Base-by-base conservation (phyloP, 108 stramenopile species). In the Stephanodiscus triporus region DNA sequence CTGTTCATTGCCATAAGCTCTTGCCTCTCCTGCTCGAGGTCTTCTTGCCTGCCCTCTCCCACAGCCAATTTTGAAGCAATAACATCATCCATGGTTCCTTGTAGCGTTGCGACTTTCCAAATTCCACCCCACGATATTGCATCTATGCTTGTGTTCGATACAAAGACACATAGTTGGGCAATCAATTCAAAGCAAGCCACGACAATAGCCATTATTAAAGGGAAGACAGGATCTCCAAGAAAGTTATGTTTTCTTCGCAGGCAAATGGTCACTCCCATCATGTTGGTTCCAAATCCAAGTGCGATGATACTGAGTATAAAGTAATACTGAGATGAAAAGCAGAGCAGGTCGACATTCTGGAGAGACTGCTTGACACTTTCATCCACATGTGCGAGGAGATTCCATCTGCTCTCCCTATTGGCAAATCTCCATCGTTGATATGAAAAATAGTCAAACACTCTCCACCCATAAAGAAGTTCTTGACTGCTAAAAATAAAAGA, bases 51-150 rank as follows among this genome's bases (percentile, higher is more conserved):
- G 14, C 93, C 94, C 65, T 93, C 94, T n/a, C 91, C 92, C 37
- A 96, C 78, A n/a, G 91, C 89, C n/a, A 95, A 82, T 80, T 92
- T 93, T 1, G 90, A 89, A 49, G 95, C 94, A 4, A 93, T 79
- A 29, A 92, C 88, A 70, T 95, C 95, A 56, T 96, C 94, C 56
- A 93, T 88, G 22, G 89, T 88, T 36, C 93, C 92, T 58, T 95
- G 88, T 16, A 91, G 68, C 32, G 82, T 76, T 24, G 80, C 63
- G 13, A 89, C 80, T 67, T 75, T 71, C 95, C 95, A 96, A 27
- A 96, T 77, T 30, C 93, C 93, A 27, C 83, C 70, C 86, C 88
- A 93, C 1, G 64, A 84, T n/a, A 93, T 48, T 37, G 83, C 47
- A 63, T 81, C 82, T 9, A 91, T 63, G n/a, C 50, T 50, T 40